Evolutionary conservation across 2,329 filamentous ascomycete species (phyloP).

Genomic region (Coniosporium tulheliwenetii): DNA sequence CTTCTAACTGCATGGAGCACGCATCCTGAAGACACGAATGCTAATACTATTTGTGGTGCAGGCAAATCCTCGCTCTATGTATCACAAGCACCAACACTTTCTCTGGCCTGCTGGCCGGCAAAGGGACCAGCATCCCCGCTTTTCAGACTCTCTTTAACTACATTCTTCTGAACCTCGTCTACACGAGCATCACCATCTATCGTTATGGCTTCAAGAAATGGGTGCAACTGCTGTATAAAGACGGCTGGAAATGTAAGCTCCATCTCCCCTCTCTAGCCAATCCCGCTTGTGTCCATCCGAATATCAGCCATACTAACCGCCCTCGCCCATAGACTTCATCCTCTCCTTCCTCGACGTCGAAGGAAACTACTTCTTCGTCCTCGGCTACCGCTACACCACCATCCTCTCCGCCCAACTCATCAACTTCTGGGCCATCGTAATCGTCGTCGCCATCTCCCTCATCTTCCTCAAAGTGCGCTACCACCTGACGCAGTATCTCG

Average conservation of each 20-base stretch:
- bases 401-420: conserved; percentile 86
- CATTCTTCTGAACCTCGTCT: conserved; percentile 65
- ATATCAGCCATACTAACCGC: not conserved
- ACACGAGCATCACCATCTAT: conserved; percentile 65
- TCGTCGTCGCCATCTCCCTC: conserved; percentile 78
- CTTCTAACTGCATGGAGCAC: not conserved
- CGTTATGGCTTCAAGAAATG: conserved; percentile 63
- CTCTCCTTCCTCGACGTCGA: conserved; percentile 87
- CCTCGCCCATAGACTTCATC: conserved; percentile 46
- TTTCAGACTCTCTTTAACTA: conserved; percentile 98
- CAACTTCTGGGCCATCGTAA: conserved; percentile 97
- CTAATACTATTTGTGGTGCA: conserved; percentile 11
- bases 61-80: conserved; percentile 71
- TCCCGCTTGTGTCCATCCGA: not conserved
- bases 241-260: conserved; percentile 66
- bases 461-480: conserved; percentile 75
- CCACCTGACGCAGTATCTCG: conserved; percentile 66
- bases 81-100: conserved; percentile 92
- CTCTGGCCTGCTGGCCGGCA: conserved; percentile 52
- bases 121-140: conserved; percentile 70
- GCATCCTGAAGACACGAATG: not conserved
- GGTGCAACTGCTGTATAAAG: conserved; percentile 42
- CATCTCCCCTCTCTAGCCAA: too few species aligned
- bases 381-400: conserved; percentile 86
- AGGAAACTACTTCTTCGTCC: conserved; percentile 95